Evolutionary conservation across 2,329 filamentous ascomycete species (phyloP).

Genomic region (Chaetothyriales sp.): DNA sequence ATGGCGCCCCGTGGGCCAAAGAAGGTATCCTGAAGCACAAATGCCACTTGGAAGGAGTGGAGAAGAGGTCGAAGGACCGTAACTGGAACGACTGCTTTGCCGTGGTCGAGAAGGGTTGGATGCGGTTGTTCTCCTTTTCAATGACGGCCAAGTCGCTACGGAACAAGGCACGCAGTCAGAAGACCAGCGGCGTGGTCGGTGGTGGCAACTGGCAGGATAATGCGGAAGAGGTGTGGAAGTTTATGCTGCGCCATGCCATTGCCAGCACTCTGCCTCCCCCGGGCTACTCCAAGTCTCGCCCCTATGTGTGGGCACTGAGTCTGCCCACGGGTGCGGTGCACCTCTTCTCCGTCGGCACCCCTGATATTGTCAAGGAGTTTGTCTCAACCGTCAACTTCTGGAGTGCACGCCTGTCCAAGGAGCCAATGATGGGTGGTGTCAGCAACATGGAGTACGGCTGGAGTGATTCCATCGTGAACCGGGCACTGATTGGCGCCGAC

Average conservation of each 20-base stretch:
- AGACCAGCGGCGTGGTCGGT: slow-evolving; percentile 58
- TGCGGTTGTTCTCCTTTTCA: slow-evolving; percentile 87
- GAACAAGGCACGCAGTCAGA: slow-evolving; percentile 44
- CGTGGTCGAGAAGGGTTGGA: slow-evolving; percentile 84
- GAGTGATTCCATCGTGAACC: slow-evolving; percentile 69
- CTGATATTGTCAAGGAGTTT: slow-evolving; percentile 88
- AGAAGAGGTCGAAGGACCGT: slow-evolving; percentile 83
- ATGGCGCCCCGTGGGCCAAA: slow-evolving; percentile 94
- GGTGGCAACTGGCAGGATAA: slow-evolving; percentile 98
- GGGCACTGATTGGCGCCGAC: slow-evolving; percentile 50
- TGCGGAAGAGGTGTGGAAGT: slow-evolving; percentile 74
- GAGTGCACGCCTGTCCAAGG: slow-evolving; percentile 85
- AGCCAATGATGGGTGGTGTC: slow-evolving; percentile 80
- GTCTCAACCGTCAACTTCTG: slow-evolving; percentile 93
- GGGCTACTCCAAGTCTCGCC: slow-evolving; percentile 78
- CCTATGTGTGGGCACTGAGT: slow-evolving; percentile 87
- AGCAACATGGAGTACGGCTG: slow-evolving; percentile 97
- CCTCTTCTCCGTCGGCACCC: slow-evolving; percentile 92
- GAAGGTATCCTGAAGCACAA: slow-evolving; percentile 94
- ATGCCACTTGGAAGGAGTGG: slow-evolving; percentile 78
- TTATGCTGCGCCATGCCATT: slow-evolving; percentile 78
- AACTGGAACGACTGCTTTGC: slow-evolving; percentile 94
- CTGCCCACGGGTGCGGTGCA: slow-evolving; percentile 87
- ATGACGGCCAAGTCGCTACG: slow-evolving; percentile 58
- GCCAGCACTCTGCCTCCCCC: slow-evolving; percentile 79